A percentile compares a stretch with the other conserved stretches of the same genome.
Conservation (phyloP, 768 basidiomycete species). For the Mycena pura region DNA sequence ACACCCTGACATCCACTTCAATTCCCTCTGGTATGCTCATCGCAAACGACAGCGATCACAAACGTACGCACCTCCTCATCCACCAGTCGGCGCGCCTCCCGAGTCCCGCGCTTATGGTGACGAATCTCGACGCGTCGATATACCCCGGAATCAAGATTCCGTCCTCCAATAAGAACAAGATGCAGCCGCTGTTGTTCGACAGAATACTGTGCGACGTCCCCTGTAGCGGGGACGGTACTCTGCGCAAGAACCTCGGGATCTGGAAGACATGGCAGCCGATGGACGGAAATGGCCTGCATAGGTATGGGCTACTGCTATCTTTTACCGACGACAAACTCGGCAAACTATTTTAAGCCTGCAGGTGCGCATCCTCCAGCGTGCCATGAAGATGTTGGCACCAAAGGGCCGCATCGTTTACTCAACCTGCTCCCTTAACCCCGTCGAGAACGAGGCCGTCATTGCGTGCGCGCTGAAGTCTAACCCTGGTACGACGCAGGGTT, state of each 20-base stretch:
- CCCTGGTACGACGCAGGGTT: conserved; percentile 55
- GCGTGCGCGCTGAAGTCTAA: conserved; percentile 79
- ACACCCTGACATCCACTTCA: conserved; percentile 65
- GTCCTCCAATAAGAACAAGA: conserved; percentile 41
- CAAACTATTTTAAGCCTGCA: conserved; percentile 70
- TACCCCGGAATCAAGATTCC: conserved; percentile 73
- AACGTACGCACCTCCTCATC: conserved; percentile 94
- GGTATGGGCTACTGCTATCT: conserved; percentile 51
- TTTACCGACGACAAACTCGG: neutral
- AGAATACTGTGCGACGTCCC: conserved; percentile 97
- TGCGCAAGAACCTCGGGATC: conserved; percentile 93
- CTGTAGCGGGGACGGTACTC: conserved; percentile 95
- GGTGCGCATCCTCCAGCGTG: conserved; percentile 89
- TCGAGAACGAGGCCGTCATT: conserved; percentile 97
- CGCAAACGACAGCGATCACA: conserved; percentile 95
- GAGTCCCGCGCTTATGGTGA: conserved; percentile 91
- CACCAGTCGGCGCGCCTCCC: conserved; percentile 97
- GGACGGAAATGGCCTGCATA: conserved; percentile 91
- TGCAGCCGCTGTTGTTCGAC: conserved; percentile 79
- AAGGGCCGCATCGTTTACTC: conserved; percentile 97
- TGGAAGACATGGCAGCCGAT: conserved; percentile 92
- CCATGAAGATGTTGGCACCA: conserved; percentile 84
- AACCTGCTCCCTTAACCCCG: conserved; percentile 95
- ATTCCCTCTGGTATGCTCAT: conserved; percentile 87
- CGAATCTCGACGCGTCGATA: conserved; percentile 93